phyloP scores from a whole-genome alignment of 2,329 filamentous ascomycete species.

The Bretziella fagacearum region DNA sequence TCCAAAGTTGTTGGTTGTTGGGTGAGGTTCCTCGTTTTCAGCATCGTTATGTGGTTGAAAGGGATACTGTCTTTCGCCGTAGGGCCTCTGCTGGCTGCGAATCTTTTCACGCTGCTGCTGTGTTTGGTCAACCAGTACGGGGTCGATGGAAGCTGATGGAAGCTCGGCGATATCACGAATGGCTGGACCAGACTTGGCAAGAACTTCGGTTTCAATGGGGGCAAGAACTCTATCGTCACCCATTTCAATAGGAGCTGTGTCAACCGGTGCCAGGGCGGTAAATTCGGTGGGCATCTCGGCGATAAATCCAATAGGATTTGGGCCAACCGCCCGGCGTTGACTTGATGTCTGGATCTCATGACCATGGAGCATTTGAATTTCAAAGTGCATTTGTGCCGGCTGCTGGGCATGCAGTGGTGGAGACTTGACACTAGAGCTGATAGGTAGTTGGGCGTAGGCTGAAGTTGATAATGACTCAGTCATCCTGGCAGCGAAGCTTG shows the following conservation, averaged over 20 bases:
- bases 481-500: no score
- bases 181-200: no score
- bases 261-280: constrained; percentile 25
- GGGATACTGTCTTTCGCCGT: constrained; percentile 13
- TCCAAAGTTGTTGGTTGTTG: not conserved
- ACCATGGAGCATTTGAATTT: constrained; percentile 23
- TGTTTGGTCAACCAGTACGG: not conserved
- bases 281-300: constrained; percentile 32
- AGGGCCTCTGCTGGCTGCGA: constrained; percentile 6
- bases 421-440: not conserved
- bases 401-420: not conserved
- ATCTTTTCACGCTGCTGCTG: constrained; percentile 7
- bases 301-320: constrained; percentile 28
- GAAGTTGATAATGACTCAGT: no score
- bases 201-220: constrained; percentile 20
- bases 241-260: constrained; percentile 31
- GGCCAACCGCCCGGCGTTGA: constrained; percentile 14
- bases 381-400: constrained; percentile 5
- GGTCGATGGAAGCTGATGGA: constrained; percentile 19
- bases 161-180: constrained; percentile 26
- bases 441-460: no score
- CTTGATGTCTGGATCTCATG: constrained; percentile 20
- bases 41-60: constrained; percentile 13
- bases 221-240: constrained; percentile 24
- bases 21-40: not conserved